Evolutionary conservation across 108 stramenopile genomes (phyloP), one percentile per base, ranked within the genome.

Genomic region (Nitzschia palea): DNA sequence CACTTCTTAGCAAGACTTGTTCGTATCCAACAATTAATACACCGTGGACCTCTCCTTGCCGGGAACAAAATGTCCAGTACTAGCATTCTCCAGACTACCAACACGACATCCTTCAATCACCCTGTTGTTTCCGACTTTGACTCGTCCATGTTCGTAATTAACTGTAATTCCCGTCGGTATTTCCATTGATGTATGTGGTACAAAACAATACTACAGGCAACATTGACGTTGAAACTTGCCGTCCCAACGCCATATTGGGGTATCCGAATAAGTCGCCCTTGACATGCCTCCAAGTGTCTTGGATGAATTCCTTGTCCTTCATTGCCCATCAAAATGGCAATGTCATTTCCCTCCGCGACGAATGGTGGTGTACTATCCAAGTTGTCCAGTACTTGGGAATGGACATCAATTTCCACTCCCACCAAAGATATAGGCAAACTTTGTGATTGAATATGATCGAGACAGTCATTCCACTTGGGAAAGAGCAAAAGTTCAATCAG

Each of bases 181-280:
- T 56, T 68, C 67, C 67, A 57, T 44, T 56, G 55, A 56, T 57
- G 44, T 29, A 57, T 45, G 32, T 53, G 54, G 30, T 68, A 68
- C 42, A 68, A 53, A 32, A 68, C 67, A 57, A 68, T 68, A 18
- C 35, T 68, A 17, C 51, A 44, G 44, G 94, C 90, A 25, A 92
- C 89, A 62, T 83, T 83, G 18, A 95, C 94, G 67, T 95, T 95
- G 36, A 95, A 69, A 78, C 89, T 90, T 23, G 94, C 94, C 40
- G 94, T 95, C 37, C 94, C 94, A 14, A 74, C 77, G 15, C 94
- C 94, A 62, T 87, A 90, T 63, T 95, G 94, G 1, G 84, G 82
- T 57, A 92, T 89, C 20, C 81, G 52, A 0, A 91, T 44, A 58
- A 92, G 83, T 6, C 37, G 36, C 23, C 65, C 79, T 73, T 90